These are phyloP conservation scores for Pistacia vera DNA, from an alignment of 345 rosid species.

Conservation along the genomic window DNA sequence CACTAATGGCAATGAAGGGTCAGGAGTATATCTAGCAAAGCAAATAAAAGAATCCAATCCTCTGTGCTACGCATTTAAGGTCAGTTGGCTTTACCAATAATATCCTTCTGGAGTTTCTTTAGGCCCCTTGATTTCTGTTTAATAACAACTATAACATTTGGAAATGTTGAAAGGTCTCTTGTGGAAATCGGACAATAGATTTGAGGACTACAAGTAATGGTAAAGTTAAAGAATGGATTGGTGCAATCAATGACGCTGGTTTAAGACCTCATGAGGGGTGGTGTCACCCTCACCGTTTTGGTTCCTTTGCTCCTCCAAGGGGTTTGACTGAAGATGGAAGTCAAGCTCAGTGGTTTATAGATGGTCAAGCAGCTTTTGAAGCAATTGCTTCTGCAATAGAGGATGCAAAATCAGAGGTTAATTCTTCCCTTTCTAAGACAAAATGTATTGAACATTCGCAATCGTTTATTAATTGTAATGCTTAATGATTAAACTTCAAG, in stretches of 20 bases:
- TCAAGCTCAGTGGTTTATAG: slow-evolving; percentile 90
- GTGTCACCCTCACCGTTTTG: slow-evolving; percentile 79
- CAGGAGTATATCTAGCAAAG: slow-evolving; percentile 50
- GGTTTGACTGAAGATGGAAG: slow-evolving; percentile 85
- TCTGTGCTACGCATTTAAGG: slow-evolving; percentile 62
- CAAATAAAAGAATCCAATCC: slow-evolving; percentile 73
- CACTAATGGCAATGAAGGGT: slow-evolving; percentile 31
- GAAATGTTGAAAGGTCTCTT: slow-evolving; percentile 46
- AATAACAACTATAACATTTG: slow-evolving; percentile 14
- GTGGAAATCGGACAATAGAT: slow-evolving; percentile 62
- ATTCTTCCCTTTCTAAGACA: slow-evolving; percentile 10
- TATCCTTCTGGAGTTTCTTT: too few relatives aligned
- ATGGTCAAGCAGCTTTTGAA: slow-evolving; percentile 90
- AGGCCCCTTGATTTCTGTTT: background rate
- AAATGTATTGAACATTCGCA: background rate
- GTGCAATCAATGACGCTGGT: slow-evolving; percentile 66
- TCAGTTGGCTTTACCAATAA: slow-evolving; percentile 22
- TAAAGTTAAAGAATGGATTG: slow-evolving; percentile 77
- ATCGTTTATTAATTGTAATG: background rate
- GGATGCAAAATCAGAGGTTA: slow-evolving; percentile 84
- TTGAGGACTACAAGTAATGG: slow-evolving; percentile 59
- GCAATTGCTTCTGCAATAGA: slow-evolving; percentile 85
- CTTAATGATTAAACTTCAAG: slow-evolving; percentile 20
- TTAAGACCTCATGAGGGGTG: slow-evolving; percentile 56
- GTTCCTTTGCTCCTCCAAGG: slow-evolving; percentile 82